These are phyloP conservation scores for Aspergillus heteromorphus DNA, from an alignment of 495 filamentous ascomycete genomes.

Conservation along the genomic window DNA sequence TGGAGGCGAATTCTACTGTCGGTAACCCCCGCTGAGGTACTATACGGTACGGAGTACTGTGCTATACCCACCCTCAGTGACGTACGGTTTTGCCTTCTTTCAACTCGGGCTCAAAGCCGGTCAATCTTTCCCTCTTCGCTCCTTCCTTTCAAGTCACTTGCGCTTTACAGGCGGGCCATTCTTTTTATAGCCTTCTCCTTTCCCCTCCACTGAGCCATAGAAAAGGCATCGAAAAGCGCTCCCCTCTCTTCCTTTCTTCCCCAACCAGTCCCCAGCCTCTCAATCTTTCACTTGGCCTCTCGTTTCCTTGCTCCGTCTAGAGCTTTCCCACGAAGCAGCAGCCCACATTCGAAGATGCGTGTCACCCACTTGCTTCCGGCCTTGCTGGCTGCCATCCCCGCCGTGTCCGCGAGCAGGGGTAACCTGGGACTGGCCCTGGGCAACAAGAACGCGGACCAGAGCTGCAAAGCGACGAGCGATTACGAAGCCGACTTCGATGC, in stretches of 20 bases:
- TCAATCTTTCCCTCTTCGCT: slow-evolving; percentile 8
- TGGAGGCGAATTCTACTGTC: not conserved
- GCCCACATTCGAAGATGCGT: slow-evolving; percentile 39
- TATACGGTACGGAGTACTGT: not conserved
- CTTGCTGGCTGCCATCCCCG: slow-evolving; percentile 37
- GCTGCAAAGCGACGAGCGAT: slow-evolving; percentile 60
- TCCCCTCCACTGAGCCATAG: not conserved
- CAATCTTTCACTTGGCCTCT: not conserved
- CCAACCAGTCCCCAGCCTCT: no score
- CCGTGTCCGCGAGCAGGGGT: slow-evolving; percentile 38
- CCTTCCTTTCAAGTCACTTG: not conserved
- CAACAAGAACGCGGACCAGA: slow-evolving; percentile 46
- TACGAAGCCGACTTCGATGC: slow-evolving; percentile 67
- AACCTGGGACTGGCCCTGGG: slow-evolving; percentile 48
- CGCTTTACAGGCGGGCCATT: not conserved
- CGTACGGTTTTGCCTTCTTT: slow-evolving; percentile 3
- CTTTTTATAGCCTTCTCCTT: slow-evolving; percentile 1
- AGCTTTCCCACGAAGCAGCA: not conserved
- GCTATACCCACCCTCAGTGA: slow-evolving; percentile 6
- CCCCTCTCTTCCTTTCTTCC: not conserved
- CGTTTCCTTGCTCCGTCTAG: not conserved
- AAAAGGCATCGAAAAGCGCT: not conserved
- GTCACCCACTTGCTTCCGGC: slow-evolving; percentile 32
- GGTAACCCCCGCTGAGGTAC: not conserved
- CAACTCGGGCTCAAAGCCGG: slow-evolving; percentile 4